Base-by-base conservation (phyloP, 1,284 basidiomycete species). In the Cutaneotrichosporon sp. region DNA sequence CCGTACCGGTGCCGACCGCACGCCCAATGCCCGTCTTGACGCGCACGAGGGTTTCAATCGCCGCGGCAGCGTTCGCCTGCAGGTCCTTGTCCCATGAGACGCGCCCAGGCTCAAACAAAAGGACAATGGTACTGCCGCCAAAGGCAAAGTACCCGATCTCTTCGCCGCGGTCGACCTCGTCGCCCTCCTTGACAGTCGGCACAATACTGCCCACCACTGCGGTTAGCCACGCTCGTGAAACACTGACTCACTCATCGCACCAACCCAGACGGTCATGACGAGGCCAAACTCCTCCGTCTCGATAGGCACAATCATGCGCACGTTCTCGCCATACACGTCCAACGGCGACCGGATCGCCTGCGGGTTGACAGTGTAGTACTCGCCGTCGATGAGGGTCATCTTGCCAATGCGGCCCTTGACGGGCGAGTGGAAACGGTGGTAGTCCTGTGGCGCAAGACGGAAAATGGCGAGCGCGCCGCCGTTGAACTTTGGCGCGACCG, bases 251-350 rank as follows among this genome's bases (percentile, higher is more conserved):
- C 74, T 92, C 90, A 93, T 92, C 2, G 90, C 90, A 14, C 89
- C 90, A 8, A 93, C 79, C 67, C 88, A 93, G 8, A 92, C 88
- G 2, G 84, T 85, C 83, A 92, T 88, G 30, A 94, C 88, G 1
- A 84, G 81, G 2, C 92, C 91, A 67, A 94, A 94, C 49, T 85
- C 82, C 0, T 84, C 83, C 57, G 84, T 90, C 58, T 93, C 84
- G 49, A 94, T 91, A 0, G 88, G 87, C 1, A 93, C 86, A 43
- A 96, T 84, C 78, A 90, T 90, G 33, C 92, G 80, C 4, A 80
- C 86, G 63, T 97, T 98, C 74, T 97, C 93, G 22, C 91, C 91
- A 61, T 93, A 97, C 4, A 97, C 90, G 64, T 97, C 93, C 21
- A 97, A 77, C 15, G 63, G 64, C 8, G 69, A 69, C 47, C 70